Percentiles rank a stretch among this genome's conserved stretches.
Evolutionary conservation across 1,284 basidiomycete species (phyloP).

Genomic region (Cryptococcus wingfieldii): DNA sequence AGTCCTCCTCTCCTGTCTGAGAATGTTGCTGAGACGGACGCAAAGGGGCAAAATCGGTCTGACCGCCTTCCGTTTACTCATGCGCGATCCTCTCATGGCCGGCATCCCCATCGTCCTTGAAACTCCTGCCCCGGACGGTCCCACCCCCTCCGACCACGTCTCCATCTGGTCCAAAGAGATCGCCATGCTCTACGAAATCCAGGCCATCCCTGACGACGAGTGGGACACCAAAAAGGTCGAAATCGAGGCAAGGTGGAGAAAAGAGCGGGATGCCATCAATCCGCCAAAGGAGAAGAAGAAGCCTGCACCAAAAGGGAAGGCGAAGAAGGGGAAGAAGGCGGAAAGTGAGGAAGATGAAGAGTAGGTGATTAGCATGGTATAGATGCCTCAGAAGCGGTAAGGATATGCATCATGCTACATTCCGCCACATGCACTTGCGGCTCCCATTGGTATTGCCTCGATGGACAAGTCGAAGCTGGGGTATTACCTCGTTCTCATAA

Average conservation of each 20-base stretch:
- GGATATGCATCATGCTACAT: not conserved
- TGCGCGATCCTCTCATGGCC: conserved; percentile 64
- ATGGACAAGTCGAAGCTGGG: no score
- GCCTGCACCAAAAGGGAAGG: conserved; percentile 16
- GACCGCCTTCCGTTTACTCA: conserved; percentile 60
- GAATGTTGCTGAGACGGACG: not conserved
- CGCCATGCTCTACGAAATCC: conserved; percentile 48
- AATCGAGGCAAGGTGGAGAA: conserved; percentile 34
- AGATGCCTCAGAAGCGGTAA: not conserved
- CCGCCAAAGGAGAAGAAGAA: conserved; percentile 35
- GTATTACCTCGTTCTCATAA: no score
- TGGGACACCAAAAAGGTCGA: conserved; percentile 36
- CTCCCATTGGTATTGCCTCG: no score
- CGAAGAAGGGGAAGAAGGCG: conserved; percentile 26
- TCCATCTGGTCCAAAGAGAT: conserved; percentile 72
- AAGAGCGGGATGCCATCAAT: conserved; percentile 35
- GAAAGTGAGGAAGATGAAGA: conserved; percentile 20
- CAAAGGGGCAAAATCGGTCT: conserved; percentile 65
- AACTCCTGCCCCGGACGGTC: conserved; percentile 55
- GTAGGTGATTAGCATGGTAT: no score
- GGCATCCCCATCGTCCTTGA: conserved; percentile 76
- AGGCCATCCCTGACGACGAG: conserved; percentile 36
- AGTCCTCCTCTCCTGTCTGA: conserved; percentile 30
- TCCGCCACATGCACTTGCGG: no score
- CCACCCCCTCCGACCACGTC: conserved; percentile 50